Evolutionary conservation across 2,329 filamentous ascomycete genomes (phyloP).

Genomic region (Stagonosporopsis rhizophila): DNA sequence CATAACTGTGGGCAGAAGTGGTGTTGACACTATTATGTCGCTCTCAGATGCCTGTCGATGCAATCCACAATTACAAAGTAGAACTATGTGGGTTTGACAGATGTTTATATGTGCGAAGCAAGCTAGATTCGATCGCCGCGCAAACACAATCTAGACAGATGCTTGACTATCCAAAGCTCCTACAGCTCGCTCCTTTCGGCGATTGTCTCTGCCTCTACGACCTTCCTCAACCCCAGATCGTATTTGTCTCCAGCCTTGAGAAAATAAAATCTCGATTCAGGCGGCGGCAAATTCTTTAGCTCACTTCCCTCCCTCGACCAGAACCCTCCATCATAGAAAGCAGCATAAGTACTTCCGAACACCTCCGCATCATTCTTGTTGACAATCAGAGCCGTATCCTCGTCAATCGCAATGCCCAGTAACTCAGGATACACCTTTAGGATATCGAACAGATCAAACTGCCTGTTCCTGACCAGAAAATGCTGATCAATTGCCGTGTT

Average conservation of each 20-base stretch:
- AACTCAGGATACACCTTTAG: conserved; percentile 28
- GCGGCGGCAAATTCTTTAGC: conserved; percentile 22
- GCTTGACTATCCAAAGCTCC: not conserved
- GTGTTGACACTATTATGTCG: not conserved
- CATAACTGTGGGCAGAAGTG: not conserved
- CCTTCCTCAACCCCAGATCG: conserved; percentile 27
- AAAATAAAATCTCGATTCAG: conserved; percentile 32
- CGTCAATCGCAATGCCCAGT: conserved; percentile 33
- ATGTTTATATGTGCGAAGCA: not conserved
- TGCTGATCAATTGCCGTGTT: conserved; percentile 38
- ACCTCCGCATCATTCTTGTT: conserved; percentile 32
- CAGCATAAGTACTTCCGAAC: conserved; percentile 35
- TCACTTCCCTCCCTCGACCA: conserved; percentile 36
- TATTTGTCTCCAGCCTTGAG: conserved; percentile 30
- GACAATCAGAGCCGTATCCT: conserved; percentile 36
- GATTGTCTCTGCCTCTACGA: conserved; percentile 7
- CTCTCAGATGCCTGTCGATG: not conserved
- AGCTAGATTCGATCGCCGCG: not conserved
- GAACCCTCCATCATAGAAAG: conserved; percentile 35
- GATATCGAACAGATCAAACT: conserved; percentile 38
- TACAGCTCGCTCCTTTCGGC: conserved; percentile 10
- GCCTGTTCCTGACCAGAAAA: conserved; percentile 33
- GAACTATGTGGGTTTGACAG: not conserved
- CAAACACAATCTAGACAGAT: not conserved
- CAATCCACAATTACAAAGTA: not conserved